Base-by-base conservation (phyloP, 148 eudicot genomes). In the Silene conica region DNA sequence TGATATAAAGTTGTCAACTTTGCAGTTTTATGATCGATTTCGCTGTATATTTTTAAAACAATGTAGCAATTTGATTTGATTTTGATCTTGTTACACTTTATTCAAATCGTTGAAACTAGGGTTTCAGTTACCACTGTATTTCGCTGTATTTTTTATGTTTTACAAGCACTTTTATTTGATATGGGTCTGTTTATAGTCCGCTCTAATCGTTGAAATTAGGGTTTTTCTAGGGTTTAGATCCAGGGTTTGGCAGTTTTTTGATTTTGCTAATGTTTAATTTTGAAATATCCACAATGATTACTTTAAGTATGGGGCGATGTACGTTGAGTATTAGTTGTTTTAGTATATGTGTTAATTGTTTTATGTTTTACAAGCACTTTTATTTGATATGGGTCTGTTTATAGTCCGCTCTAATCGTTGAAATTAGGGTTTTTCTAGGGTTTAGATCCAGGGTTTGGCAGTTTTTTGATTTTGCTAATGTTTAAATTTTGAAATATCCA, bases 151-250 rank as follows among this genome's bases (percentile, higher is more conserved):
- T 28, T 28, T 28, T 28, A 28, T 3, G 31, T 1, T 28, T 1
- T 28, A 3, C 31, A 28, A 28, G 31, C 31, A 28, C 31, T 28
- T 28, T 28, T 28, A 28, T 28, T 28, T 28, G 31, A 28, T 28
- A 28, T 28, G 1, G 31, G 31, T 3, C 31, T 28, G 31, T 1
- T 28, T 28, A 28, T 28, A 28, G 31, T 28, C 31, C 31, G 3
- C 31, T 28, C 31, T 1, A 28, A 28, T 28, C 31, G 31, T 28
- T 28, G 31, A 28, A 28, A 28, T 28, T 28, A 28, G 31, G 31
- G 31, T 28, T 28, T 28, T 28, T 28, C 38, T 72, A 72, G 72
- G 80, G 80, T 78, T 6, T 66, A 72, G 80, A 72, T 72, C 76
- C 56, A 66, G 72, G 67, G 67, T 72, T 77, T 78, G 7, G 4